These are phyloP conservation scores for Daldinia sp. DNA, from an alignment of 2,329 filamentous ascomycete genomes.

Conservation along the genomic window DNA sequence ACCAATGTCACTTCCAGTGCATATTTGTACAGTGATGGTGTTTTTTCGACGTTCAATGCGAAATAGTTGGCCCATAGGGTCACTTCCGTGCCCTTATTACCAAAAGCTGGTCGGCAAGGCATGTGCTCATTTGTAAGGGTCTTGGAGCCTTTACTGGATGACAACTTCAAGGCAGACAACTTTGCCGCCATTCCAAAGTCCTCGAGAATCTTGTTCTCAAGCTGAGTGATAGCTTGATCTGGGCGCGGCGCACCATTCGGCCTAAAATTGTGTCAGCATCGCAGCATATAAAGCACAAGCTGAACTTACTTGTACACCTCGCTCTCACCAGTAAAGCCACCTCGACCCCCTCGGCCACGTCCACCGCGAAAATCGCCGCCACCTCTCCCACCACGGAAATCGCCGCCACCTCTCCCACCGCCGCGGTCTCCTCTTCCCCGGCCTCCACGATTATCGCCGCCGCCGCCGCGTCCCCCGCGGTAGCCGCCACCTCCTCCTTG, in stretches of 20 bases:
- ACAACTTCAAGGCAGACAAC: conserved; percentile 54
- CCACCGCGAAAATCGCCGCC: conserved; percentile 40
- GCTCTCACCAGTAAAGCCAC: conserved; percentile 45
- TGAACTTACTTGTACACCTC: conserved; percentile 52
- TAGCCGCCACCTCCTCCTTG: conserved; percentile 37
- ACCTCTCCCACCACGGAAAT: conserved; percentile 19
- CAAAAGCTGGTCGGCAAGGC: conserved; percentile 64
- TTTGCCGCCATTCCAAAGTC: conserved; percentile 49
- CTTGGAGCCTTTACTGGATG: conserved; percentile 21
- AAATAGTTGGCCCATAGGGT: conserved; percentile 69
- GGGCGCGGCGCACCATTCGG: conserved; percentile 44
- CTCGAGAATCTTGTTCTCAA: conserved; percentile 59
- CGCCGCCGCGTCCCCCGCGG: conserved; percentile 36
- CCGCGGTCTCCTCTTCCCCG: conserved; percentile 35
- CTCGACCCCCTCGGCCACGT: conserved; percentile 41
- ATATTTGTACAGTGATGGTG: conserved; percentile 59
- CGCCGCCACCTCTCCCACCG: conserved; percentile 29
- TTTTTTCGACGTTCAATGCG: conserved; percentile 54
- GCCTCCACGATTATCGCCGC: conserved; percentile 45
- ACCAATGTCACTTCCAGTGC: conserved; percentile 54
- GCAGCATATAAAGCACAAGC: not conserved
- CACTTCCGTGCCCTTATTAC: conserved; percentile 57
- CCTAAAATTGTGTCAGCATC: conserved; percentile 27
- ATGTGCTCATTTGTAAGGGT: conserved; percentile 48
- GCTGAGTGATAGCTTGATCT: conserved; percentile 50